These are phyloP conservation scores for Tetrapisispora nanseiensis DNA, from an alignment of 805 yeast genomes.

Conservation along the genomic window DNA sequence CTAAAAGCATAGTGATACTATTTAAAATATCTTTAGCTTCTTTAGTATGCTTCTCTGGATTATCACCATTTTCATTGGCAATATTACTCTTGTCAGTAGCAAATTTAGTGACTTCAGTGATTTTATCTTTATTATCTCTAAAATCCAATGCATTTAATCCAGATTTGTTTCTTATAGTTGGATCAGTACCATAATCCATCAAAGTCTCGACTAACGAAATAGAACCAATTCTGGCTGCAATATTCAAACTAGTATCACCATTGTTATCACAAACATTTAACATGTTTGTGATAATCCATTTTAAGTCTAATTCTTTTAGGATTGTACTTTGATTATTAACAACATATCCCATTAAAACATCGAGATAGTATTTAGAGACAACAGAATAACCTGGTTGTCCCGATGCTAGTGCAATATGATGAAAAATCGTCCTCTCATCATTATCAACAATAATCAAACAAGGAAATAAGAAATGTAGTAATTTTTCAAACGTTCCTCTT, in stretches of 20 bases:
- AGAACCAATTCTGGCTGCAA: conserved; percentile 84
- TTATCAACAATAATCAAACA: conserved; percentile 55
- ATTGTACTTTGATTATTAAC: conserved; percentile 41
- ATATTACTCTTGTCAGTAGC: neutral
- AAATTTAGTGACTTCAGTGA: neutral
- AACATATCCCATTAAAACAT: conserved; percentile 66
- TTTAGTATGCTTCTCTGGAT: neutral
- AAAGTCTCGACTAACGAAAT: conserved; percentile 70
- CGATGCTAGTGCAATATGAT: conserved; percentile 74
- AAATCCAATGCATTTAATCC: conserved; percentile 83
- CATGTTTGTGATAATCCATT: conserved; percentile 54
- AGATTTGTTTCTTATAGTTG: conserved; percentile 66
- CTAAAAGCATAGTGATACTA: conserved; percentile 30
- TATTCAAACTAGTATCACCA: conserved; percentile 91
- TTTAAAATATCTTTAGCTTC: conserved; percentile 1
- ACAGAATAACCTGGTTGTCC: conserved; percentile 66
- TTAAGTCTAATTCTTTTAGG: conserved; percentile 39
- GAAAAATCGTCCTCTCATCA: conserved; percentile 71
- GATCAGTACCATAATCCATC: conserved; percentile 81
- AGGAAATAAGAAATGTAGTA: conserved; percentile 69
- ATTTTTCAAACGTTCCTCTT: conserved; percentile 57
- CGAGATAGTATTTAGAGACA: conserved; percentile 66
- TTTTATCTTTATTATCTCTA: conserved; percentile 36
- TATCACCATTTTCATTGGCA: neutral
- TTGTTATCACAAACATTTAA: conserved; percentile 85